Percentiles rank a stretch among this genome's conserved stretches.
Conservation (phyloP, 495 filamentous ascomycete genomes). For the Eremomyces bilateralis region DNA sequence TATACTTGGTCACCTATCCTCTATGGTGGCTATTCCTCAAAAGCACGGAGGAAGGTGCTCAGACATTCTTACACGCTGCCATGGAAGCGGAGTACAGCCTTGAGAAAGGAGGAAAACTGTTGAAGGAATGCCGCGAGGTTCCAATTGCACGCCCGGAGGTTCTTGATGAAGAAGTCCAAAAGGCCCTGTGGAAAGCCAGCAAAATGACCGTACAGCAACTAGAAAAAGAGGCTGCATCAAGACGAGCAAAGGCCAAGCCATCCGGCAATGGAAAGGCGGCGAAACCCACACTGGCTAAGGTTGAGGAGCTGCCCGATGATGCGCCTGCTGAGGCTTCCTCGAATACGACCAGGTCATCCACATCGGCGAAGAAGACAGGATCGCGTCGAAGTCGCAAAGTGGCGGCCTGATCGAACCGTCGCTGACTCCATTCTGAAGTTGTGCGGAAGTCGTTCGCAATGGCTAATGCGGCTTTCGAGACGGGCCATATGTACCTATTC, state of each 20-base stretch:
- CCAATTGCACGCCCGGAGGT: constrained; percentile 50
- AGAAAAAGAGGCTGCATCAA: constrained; percentile 60
- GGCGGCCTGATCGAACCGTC: too few relatives aligned
- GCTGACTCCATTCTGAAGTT: too few relatives aligned
- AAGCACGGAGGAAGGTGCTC: constrained; percentile 56
- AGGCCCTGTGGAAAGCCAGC: constrained; percentile 70
- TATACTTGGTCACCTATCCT: constrained; percentile 61
- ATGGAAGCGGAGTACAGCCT: constrained; percentile 53
- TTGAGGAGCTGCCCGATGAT: too few relatives aligned
- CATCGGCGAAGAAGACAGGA: too few relatives aligned
- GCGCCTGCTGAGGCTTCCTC: too few relatives aligned
- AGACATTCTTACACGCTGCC: constrained; percentile 63
- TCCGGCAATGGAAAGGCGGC: too few relatives aligned
- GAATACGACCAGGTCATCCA: too few relatives aligned
- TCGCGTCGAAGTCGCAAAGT: too few relatives aligned
- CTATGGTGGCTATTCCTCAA: constrained; percentile 80
- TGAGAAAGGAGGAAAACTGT: constrained; percentile 32
- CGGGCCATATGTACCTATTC: too few relatives aligned
- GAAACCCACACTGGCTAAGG: background rate
- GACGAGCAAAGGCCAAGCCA: constrained; percentile 42
- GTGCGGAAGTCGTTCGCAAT: too few relatives aligned
- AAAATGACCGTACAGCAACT: constrained; percentile 63
- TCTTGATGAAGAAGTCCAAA: constrained; percentile 53
- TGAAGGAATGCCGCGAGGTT: constrained; percentile 67
- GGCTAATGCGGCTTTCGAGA: too few relatives aligned